Evolutionary conservation across 768 basidiomycete species (phyloP).

Genomic region (Pulveroboletus sp.): DNA sequence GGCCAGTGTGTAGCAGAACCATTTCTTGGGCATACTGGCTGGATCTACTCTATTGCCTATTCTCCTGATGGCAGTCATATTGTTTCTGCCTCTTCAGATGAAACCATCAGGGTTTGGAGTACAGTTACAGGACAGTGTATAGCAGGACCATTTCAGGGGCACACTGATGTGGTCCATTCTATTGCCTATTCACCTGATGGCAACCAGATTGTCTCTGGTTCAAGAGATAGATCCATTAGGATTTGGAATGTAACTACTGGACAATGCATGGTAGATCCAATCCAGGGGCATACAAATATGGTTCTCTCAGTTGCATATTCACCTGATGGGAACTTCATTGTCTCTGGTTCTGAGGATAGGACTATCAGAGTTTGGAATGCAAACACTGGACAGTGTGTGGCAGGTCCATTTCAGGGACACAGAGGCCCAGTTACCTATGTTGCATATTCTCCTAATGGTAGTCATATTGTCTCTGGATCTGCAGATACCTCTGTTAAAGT

Average conservation of each 20-base stretch:
- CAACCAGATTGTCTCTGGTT: constrained; percentile 21
- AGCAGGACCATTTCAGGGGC: constrained; percentile 14
- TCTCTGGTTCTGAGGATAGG: constrained; percentile 17
- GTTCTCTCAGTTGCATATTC: constrained; percentile 16
- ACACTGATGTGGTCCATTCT: constrained; percentile 15
- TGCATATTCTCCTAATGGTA: constrained; percentile 17
- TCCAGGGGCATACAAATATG: constrained; percentile 15
- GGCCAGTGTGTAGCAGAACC: neutral
- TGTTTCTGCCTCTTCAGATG: constrained; percentile 18
- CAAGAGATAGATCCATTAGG: constrained; percentile 21
- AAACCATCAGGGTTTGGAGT: constrained; percentile 24
- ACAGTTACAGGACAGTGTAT: constrained; percentile 10
- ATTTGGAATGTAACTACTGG: constrained; percentile 17
- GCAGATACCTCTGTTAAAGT: constrained; percentile 9
- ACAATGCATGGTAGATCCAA: constrained; percentile 15
- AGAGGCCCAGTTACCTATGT: constrained; percentile 1
- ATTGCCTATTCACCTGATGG: constrained; percentile 23
- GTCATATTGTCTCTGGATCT: constrained; percentile 14
- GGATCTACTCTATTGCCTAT: constrained; percentile 14
- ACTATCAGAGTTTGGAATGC: constrained; percentile 17
- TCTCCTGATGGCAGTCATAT: constrained; percentile 26
- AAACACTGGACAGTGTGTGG: constrained; percentile 10
- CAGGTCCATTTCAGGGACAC: constrained; percentile 16
- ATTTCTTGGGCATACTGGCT: constrained; percentile 2
- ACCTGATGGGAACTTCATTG: constrained; percentile 13